These are phyloP conservation scores for Aspergillus udagawae DNA, from an alignment of 2,329 filamentous ascomycete species.

Conservation along the genomic window DNA sequence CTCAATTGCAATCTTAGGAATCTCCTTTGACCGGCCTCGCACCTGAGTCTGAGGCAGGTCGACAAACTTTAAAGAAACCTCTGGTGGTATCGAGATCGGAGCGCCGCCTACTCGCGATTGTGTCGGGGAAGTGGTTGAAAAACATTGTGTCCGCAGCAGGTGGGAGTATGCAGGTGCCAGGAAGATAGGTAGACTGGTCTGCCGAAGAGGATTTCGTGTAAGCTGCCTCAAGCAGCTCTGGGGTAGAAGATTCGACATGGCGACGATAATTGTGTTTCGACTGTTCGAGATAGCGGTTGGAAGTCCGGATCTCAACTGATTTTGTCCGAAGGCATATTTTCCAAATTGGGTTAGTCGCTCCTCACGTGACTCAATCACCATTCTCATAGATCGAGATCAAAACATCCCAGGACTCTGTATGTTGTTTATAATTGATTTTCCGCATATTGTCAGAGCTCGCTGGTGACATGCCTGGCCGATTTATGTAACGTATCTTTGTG, in stretches of 20 bases:
- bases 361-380: constrained; percentile 14
- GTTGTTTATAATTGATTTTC: neutral
- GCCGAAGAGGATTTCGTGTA: constrained; percentile 44
- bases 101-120: constrained; percentile 82
- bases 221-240: constrained; percentile 58
- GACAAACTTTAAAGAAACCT: constrained; percentile 69
- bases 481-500: neutral
- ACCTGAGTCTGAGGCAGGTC: constrained; percentile 58
- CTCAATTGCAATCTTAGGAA: constrained; percentile 62
- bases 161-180: constrained; percentile 66
- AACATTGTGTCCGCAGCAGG: constrained; percentile 48
- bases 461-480: neutral
- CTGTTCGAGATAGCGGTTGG: constrained; percentile 17
- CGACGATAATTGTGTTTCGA: constrained; percentile 21
- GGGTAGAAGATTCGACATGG: constrained; percentile 64
- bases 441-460: neutral
- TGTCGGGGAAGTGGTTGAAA: constrained; percentile 66
- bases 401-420: neutral
- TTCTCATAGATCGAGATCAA: neutral
- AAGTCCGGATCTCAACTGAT: constrained; percentile 25
- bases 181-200: constrained; percentile 63
- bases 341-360: constrained; percentile 14
- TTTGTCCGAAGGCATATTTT: constrained; percentile 25
- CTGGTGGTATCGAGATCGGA: constrained; percentile 74
- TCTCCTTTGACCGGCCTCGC: constrained; percentile 59